Evolutionary conservation across 192 early-diverging fungal species (phyloP), one percentile per base, ranked within the genome.

Genomic region (Entomortierella parvispora): DNA sequence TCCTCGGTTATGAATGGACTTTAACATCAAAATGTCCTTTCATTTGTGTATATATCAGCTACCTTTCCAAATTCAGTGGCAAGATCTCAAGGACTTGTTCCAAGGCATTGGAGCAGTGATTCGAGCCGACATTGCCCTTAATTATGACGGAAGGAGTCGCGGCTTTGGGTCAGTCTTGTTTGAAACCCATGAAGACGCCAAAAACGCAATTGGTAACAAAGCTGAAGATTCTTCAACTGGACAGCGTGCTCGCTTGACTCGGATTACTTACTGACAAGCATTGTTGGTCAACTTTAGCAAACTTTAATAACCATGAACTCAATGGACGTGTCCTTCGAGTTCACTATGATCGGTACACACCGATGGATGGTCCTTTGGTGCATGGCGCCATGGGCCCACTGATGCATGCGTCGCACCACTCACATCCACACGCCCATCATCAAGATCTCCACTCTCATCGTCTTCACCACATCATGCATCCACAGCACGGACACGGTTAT

Each of bases 41-140:
- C 4, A 48, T 26, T 0, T 49, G 42, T 51, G 29, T 45, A 34
- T 32, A 61, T 28, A 10, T 61, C 62, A 86, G 85, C 80, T 94
- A 22, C 88, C 91, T 14, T 93, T 90, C 65, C 85, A 83, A 55
- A 88, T 89, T 46, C 88, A 92, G 58, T 93, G 92, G 93, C 90
- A 93, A 59, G 93, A 95, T 58, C 79, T 95, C 28, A 94, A 94
- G 81, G 91, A 93, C 71, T 81, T 91, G 37, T 93, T 95, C 75
- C 84, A 89, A 28, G 81, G 86, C 60, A 82, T 85, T 29, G 92
- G 93, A 31, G 84, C 84, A 34, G 87, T 93, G 31, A 62, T 89
- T 37, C 78, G 91, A 5, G 92, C 90, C 31, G 92, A 95, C 63
- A 84, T 95, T 20, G 84, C 85, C 17, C 70, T 77, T 23, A 87